Percentiles rank a stretch among this genome's conserved stretches.
phyloP scores from a whole-genome alignment of 495 filamentous ascomycete genomes.

The Lasiosphaeris hirsuta region DNA sequence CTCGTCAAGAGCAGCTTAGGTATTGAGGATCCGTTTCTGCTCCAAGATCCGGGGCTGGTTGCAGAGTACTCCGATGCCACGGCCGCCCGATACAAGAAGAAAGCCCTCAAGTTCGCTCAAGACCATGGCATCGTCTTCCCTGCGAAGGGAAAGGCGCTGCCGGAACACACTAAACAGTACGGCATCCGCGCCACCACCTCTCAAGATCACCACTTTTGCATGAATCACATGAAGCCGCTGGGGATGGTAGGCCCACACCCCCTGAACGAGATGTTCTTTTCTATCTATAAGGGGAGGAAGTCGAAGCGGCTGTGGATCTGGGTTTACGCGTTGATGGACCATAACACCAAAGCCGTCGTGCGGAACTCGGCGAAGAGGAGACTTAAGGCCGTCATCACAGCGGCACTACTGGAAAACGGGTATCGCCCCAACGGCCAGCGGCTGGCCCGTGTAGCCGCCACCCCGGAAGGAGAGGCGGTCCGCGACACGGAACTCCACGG shows the following conservation, averaged over 20 bases:
- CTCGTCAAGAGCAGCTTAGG: no score
- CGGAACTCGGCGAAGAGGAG: constrained; percentile 50
- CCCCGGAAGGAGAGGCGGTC: not conserved
- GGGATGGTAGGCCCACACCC: constrained; percentile 22
- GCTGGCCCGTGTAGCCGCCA: not conserved
- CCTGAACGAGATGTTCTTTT: constrained; percentile 28
- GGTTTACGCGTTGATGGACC: constrained; percentile 19
- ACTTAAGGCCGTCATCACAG: constrained; percentile 43
- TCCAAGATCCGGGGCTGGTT: no score
- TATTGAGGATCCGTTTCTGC: no score
- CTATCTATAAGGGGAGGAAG: constrained; percentile 27
- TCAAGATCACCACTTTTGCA: constrained; percentile 19
- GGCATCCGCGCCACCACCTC: no score
- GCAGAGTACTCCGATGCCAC: no score
- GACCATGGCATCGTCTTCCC: no score
- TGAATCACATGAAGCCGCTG: constrained; percentile 29
- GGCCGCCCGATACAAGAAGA: no score
- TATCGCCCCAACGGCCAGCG: constrained; percentile 7
- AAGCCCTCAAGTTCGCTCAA: no score
- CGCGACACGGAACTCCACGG: constrained; percentile 24
- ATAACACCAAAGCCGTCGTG: constrained; percentile 45
- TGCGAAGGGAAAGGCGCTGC: no score
- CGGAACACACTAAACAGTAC: no score
- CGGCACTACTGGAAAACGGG: constrained; percentile 4
- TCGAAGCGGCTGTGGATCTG: constrained; percentile 52